Percentiles rank a stretch among this genome's conserved stretches.
Evolutionary conservation across 768 basidiomycete genomes (phyloP).

Genomic region (Rhodotorula kratochvilovae): DNA sequence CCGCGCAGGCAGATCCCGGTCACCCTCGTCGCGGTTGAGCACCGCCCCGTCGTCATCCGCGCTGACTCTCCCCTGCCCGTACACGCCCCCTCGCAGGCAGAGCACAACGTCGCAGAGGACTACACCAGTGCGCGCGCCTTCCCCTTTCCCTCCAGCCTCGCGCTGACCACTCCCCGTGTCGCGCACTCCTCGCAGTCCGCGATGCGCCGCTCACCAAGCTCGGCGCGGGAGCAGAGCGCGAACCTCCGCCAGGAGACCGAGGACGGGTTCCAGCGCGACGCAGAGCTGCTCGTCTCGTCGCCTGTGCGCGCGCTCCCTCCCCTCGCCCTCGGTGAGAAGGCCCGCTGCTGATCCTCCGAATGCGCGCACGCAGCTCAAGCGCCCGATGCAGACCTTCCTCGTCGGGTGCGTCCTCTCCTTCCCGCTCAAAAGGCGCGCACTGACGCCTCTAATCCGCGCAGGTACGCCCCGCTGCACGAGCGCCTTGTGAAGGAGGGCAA

Average conservation of each 20-base stretch:
- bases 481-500: constrained; percentile 42
- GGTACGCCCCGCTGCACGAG: constrained; percentile 40
- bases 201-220: constrained; percentile 46
- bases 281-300: constrained; percentile 44
- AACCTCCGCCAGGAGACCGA: constrained; percentile 44
- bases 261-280: constrained; percentile 42
- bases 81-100: no score
- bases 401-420: constrained; percentile 6
- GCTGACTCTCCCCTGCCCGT: no score
- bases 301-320: constrained; percentile 12
- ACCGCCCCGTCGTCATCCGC: no score
- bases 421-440: no score
- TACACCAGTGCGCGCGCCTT: constrained; percentile 42
- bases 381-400: constrained; percentile 45
- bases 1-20: no score
- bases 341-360: not conserved
- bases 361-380: constrained; percentile 31
- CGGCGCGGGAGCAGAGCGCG: constrained; percentile 43
- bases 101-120: constrained; percentile 44
- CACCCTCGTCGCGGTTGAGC: no score
- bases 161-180: not conserved
- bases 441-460: constrained; percentile 18
- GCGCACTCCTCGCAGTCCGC: constrained; percentile 21
- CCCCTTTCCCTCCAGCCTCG: not conserved
- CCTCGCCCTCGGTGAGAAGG: no score